Evolutionary conservation across 2,329 filamentous ascomycete genomes (phyloP).

Genomic region (Exophiala bonariae): DNA sequence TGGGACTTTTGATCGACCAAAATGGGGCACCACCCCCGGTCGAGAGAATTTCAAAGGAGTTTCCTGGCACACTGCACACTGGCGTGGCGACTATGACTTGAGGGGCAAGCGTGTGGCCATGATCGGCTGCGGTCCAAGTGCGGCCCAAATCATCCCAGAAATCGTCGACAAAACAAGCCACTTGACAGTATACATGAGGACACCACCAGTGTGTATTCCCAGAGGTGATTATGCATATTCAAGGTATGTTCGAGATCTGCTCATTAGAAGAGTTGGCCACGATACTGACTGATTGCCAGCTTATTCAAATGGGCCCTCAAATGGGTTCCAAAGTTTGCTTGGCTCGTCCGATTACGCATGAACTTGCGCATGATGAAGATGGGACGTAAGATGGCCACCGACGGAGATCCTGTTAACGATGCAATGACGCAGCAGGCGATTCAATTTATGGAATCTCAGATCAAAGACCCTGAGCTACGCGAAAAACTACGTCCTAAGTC

Average conservation of each 20-base stretch:
- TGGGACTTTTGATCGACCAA: conserved; percentile 11
- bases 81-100: conserved; percentile 4
- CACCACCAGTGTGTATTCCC: conserved; percentile 6
- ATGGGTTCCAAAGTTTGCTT: conserved; percentile 8
- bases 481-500: conserved; percentile 11
- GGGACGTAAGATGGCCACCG: conserved; percentile 1
- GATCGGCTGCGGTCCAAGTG: conserved; percentile 17
- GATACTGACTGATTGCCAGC: too few relatives aligned
- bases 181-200: conserved; percentile 14
- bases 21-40: conserved; percentile 13
- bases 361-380: conserved; percentile 8
- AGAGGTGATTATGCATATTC: conserved; percentile 7
- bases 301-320: conserved; percentile 1
- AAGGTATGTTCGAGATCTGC: neutral
- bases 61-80: conserved; percentile 11
- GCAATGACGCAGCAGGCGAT: conserved; percentile 5
- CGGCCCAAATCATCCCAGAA: conserved; percentile 17
- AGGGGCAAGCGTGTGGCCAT: conserved; percentile 6
- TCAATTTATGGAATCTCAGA: conserved; percentile 13
- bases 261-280: too few relatives aligned
- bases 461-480: conserved; percentile 11
- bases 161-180: conserved; percentile 8
- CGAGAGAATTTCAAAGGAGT: conserved; percentile 10
- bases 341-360: conserved; percentile 4
- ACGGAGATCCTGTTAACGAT: conserved; percentile 5